Conservation (phyloP, 768 basidiomycete species). For the Lactarius evosmus region DNA sequence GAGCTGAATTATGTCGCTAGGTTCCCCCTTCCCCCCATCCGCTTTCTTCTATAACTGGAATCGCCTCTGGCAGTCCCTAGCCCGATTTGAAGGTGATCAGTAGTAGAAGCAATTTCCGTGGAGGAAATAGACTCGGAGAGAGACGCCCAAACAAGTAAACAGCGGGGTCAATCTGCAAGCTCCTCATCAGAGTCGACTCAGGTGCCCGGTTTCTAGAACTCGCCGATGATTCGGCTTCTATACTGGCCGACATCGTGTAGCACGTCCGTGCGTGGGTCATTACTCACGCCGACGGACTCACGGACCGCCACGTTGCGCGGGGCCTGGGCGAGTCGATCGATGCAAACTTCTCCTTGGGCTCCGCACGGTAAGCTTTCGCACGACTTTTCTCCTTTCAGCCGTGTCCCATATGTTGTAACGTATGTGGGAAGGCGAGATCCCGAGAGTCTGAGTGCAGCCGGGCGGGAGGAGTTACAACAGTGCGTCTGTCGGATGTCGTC, state of each 20-base stretch:
- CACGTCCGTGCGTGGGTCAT: conserved; percentile 36
- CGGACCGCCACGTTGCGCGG: conserved; percentile 50
- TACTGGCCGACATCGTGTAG: conserved; percentile 40
- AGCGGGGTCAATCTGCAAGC: too few relatives aligned
- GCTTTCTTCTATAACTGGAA: too few relatives aligned
- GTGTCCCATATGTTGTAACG: conserved; percentile 72
- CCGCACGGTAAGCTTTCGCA: conserved; percentile 43
- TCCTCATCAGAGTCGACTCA: too few relatives aligned
- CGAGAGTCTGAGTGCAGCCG: conserved; percentile 86
- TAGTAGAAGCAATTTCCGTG: too few relatives aligned
- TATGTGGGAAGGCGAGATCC: conserved; percentile 69
- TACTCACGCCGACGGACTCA: background rate
- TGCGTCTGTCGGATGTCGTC: background rate
- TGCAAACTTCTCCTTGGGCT: conserved; percentile 76
- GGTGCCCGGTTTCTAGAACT: too few relatives aligned
- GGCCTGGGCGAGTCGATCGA: conserved; percentile 77
- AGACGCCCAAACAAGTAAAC: too few relatives aligned
- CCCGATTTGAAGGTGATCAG: too few relatives aligned
- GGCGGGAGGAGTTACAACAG: conserved; percentile 70
- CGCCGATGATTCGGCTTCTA: too few relatives aligned
- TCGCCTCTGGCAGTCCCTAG: too few relatives aligned
- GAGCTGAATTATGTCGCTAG: too few relatives aligned
- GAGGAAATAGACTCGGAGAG: too few relatives aligned
- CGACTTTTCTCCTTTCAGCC: conserved; percentile 79
- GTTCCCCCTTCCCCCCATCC: too few relatives aligned